These are phyloP conservation scores for Elasticomyces elasticus DNA, from an alignment of 495 filamentous ascomycete species.

Conservation along the genomic window DNA sequence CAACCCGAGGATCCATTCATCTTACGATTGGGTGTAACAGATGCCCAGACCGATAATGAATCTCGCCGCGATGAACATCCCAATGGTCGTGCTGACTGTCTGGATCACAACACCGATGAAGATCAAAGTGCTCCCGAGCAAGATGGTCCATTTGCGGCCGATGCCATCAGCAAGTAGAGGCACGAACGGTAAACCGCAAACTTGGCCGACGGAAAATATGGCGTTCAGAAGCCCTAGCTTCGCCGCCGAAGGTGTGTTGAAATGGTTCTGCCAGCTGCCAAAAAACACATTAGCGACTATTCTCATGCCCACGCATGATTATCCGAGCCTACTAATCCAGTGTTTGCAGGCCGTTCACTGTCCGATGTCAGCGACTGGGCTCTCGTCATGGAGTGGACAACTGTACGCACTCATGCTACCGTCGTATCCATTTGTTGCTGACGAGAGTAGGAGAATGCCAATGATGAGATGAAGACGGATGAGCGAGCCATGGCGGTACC, in stretches of 20 bases:
- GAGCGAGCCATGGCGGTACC: constrained; percentile 2
- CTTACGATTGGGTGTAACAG: background rate
- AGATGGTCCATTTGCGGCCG: constrained; percentile 1
- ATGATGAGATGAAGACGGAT: background rate
- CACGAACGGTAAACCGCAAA: background rate
- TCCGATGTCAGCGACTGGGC: background rate
- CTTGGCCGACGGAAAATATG: constrained; percentile 1
- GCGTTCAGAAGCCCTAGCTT: constrained; percentile 3
- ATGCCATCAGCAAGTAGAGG: background rate
- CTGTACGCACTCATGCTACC: background rate
- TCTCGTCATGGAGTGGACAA: background rate
- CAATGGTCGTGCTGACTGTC: background rate
- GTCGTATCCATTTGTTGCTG: background rate
- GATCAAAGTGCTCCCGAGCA: background rate
- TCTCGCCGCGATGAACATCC: constrained; percentile 1
- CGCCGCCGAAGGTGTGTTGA: background rate
- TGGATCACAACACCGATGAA: background rate
- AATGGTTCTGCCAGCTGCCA: constrained; percentile 2
- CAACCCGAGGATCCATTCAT: no score
- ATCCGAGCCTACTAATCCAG: no score
- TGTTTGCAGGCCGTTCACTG: constrained; percentile 5
- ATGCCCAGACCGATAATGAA: background rate
- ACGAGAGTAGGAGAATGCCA: background rate
- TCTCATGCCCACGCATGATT: no score
- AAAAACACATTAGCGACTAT: no score